A percentile compares a stretch with the other conserved stretches of the same genome.
Evolutionary conservation across 2,329 filamentous ascomycete genomes (phyloP).

Genomic region (Ceratocystis colombiana): DNA sequence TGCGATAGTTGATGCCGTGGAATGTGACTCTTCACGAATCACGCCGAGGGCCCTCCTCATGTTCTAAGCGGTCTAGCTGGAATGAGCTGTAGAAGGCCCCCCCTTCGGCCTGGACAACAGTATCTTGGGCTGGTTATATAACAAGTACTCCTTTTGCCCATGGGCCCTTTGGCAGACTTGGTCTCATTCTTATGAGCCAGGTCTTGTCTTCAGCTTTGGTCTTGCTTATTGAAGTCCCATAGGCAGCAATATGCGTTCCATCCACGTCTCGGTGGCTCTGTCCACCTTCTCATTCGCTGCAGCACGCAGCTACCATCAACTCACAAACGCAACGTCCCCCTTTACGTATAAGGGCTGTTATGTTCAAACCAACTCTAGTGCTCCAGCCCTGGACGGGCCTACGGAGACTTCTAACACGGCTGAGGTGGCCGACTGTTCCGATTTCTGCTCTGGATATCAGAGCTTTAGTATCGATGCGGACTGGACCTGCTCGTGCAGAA

Average conservation of each 20-base stretch:
- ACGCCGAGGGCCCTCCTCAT: neutral
- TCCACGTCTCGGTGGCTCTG: neutral
- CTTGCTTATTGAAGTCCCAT: neutral
- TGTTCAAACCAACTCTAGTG: neutral
- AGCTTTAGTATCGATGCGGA: conserved; percentile 10
- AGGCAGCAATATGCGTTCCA: neutral
- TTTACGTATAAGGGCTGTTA: conserved; percentile 15
- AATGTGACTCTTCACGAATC: neutral
- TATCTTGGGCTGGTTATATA: neutral
- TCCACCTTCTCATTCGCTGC: neutral
- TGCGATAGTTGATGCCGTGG: neutral
- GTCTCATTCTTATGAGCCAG: neutral
- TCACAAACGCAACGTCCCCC: neutral
- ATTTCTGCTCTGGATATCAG: conserved; percentile 5
- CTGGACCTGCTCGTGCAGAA: conserved; percentile 3
- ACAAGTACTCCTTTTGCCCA: neutral
- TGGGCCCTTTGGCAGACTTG: no score
- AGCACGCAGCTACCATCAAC: neutral
- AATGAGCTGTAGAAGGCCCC: neutral
- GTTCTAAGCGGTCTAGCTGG: neutral
- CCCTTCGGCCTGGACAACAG: neutral
- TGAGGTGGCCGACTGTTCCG: neutral
- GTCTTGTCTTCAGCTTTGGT: neutral
- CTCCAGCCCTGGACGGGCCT: neutral
- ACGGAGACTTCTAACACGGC: neutral